These are phyloP conservation scores for Rhododendron griersonianum DNA, from an alignment of 148 eudicot species.

Conservation along the genomic window DNA sequence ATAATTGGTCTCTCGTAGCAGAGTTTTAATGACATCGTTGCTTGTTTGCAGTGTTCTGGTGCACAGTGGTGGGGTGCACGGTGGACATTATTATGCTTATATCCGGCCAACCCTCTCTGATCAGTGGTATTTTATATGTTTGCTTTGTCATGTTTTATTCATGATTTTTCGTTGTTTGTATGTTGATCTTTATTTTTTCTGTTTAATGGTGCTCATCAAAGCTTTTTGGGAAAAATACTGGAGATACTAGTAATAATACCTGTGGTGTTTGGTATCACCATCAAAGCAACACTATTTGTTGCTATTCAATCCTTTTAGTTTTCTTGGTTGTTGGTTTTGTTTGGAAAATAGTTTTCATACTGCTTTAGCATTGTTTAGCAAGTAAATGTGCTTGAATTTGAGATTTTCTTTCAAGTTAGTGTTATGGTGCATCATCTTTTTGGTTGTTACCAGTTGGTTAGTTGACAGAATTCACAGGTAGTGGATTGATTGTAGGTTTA, in stretches of 20 bases:
- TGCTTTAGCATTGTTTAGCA: neutral
- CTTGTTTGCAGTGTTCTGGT: constrained; percentile 70
- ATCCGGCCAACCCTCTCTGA: constrained; percentile 79
- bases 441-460: neutral
- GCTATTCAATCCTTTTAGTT: neutral
- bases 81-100: constrained; percentile 87
- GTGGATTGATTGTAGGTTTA: constrained; percentile 46
- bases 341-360: neutral
- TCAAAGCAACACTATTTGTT: neutral
- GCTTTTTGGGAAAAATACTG: neutral
- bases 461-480: neutral
- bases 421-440: neutral
- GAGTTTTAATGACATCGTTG: neutral
- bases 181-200: neutral
- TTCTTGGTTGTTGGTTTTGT: neutral
- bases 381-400: neutral
- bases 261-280: neutral
- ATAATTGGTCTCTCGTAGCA: neutral
- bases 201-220: neutral
- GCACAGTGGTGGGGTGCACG: constrained; percentile 86
- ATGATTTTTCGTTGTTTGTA: neutral
- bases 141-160: neutral
- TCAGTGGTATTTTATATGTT: constrained; percentile 42
- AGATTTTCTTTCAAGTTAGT: neutral
- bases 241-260: neutral